Evolutionary conservation across 1,139 yeast species (phyloP).

Genomic region (Geotrichum histeridarum): DNA sequence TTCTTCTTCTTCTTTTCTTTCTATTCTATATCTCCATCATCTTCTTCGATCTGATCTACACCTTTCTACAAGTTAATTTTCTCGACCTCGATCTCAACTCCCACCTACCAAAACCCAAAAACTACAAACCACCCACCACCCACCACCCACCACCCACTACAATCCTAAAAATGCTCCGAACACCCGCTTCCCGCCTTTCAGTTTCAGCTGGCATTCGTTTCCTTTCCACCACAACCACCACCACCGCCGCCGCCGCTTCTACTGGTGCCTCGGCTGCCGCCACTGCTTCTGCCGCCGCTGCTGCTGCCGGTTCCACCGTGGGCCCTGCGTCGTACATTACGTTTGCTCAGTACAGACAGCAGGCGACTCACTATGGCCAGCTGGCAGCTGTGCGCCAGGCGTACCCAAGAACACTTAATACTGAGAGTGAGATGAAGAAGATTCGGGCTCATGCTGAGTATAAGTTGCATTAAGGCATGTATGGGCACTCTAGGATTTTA

Average conservation of each 20-base stretch:
- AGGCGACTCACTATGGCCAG: slow-evolving; percentile 19
- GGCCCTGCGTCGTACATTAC: slow-evolving; percentile 11
- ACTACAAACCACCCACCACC: too few relatives aligned
- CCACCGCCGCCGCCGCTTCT: neutral
- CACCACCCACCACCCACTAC: too few relatives aligned
- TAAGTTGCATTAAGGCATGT: neutral
- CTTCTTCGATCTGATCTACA: too few relatives aligned
- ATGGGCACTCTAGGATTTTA: too few relatives aligned
- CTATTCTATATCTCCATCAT: too few relatives aligned
- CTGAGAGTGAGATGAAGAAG: slow-evolving; percentile 8
- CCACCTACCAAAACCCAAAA: too few relatives aligned
- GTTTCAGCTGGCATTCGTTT: too few relatives aligned
- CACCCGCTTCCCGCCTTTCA: neutral
- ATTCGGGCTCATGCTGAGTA: neutral
- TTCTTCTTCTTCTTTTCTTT: too few relatives aligned
- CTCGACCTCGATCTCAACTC: too few relatives aligned
- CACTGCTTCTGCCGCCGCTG: slow-evolving; percentile 8
- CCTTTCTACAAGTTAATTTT: too few relatives aligned
- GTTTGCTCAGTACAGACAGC: slow-evolving; percentile 19
- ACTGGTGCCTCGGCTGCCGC: neutral
- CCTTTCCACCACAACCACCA: slow-evolving; percentile 4
- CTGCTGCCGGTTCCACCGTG: slow-evolving; percentile 6
- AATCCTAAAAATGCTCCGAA: too few relatives aligned
- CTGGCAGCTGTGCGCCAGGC: slow-evolving; percentile 21
- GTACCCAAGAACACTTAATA: slow-evolving; percentile 20